Percentiles rank a stretch among this genome's conserved stretches.
These are phyloP conservation scores for Arachnomyces sp. DNA, from an alignment of 2,329 filamentous ascomycete species.

Conservation along the genomic window DNA sequence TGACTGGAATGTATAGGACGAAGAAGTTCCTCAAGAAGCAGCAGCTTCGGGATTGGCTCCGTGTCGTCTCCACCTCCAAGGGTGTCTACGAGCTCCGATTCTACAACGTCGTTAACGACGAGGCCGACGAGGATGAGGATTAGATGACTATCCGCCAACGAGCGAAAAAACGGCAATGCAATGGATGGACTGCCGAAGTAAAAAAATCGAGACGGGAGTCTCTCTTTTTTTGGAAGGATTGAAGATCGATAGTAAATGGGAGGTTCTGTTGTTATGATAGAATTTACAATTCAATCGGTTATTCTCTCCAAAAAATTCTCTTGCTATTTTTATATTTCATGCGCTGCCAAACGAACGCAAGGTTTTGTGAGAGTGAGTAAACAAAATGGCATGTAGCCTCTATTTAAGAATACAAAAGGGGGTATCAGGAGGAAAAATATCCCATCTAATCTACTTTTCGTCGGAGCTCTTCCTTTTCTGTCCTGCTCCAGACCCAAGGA, in stretches of 20 bases:
- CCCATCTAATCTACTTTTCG: not conserved
- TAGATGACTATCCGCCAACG: slow-evolving; percentile 47
- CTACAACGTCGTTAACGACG: slow-evolving; percentile 99
- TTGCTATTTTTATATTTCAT: no score
- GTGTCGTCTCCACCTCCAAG: slow-evolving; percentile 94
- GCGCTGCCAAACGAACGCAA: no score
- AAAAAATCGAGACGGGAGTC: no score
- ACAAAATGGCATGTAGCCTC: not conserved
- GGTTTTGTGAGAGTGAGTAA: no score
- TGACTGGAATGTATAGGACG: slow-evolving; percentile 53
- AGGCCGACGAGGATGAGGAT: slow-evolving; percentile 96
- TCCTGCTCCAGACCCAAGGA: slow-evolving; percentile 18
- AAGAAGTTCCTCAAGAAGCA: slow-evolving; percentile 99
- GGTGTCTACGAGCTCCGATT: slow-evolving; percentile 99
- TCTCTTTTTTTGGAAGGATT: no score
- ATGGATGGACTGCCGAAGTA: no score
- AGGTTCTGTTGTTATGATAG: no score
- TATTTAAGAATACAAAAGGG: not conserved
- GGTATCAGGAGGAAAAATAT: not conserved
- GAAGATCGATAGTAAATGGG: no score
- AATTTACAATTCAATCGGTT: no score
- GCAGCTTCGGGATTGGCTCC: slow-evolving; percentile 99
- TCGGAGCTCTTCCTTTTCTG: slow-evolving; percentile 18
- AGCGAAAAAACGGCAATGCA: no score
- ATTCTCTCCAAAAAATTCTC: no score